Percentiles rank a stretch among this genome's conserved stretches.
These are phyloP conservation scores for Vitis amurensis DNA, from an alignment of 164 flowering plant genomes.

Conservation along the genomic window DNA sequence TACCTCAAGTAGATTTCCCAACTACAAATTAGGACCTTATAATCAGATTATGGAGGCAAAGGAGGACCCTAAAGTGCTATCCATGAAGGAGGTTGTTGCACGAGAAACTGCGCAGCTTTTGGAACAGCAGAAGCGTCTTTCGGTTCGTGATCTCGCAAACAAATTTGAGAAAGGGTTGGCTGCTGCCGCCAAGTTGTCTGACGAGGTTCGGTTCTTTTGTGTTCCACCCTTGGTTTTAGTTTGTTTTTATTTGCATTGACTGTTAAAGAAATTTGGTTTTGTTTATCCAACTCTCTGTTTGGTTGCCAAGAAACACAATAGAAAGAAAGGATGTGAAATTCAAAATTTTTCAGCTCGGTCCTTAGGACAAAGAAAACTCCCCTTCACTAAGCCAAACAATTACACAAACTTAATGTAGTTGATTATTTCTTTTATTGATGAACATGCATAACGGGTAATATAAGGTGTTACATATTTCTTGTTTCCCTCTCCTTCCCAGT, in stretches of 20 bases:
- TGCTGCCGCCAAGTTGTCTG: conserved; percentile 70
- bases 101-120: conserved; percentile 51
- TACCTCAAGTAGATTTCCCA: conserved; percentile 58
- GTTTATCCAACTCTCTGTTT: not conserved
- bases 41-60: conserved; percentile 57
- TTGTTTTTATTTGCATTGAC: not conserved
- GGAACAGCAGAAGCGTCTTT: conserved; percentile 74
- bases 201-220: conserved; percentile 41
- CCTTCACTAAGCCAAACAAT: not conserved
- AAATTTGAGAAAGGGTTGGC: conserved; percentile 76
- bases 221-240: not conserved
- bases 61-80: conserved; percentile 47
- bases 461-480: not conserved
- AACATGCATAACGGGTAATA: not conserved
- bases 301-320: not conserved
- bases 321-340: not conserved
- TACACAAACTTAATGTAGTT: not conserved
- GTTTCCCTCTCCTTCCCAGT: not conserved
- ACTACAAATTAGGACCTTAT: conserved; percentile 59
- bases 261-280: not conserved
- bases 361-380: not conserved
- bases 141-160: conserved; percentile 74
- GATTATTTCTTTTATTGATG: not conserved
- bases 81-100: conserved; percentile 67
- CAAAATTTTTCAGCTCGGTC: not conserved